Evolutionary conservation across 2,329 filamentous ascomycete genomes (phyloP).

Genomic region (Ceratocystis variospora): DNA sequence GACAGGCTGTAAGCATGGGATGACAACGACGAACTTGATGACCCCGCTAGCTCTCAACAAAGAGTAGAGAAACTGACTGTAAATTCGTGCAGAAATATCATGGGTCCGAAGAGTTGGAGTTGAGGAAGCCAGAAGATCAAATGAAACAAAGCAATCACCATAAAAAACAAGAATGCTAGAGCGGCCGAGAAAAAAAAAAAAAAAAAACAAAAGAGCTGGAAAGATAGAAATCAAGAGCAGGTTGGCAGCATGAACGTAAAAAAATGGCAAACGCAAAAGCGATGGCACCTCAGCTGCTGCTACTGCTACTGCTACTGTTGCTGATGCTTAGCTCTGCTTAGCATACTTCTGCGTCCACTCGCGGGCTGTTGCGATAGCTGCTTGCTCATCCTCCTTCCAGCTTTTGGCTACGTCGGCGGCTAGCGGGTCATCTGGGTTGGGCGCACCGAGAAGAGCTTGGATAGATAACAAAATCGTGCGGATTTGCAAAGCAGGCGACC

Average conservation of each 20-base stretch:
- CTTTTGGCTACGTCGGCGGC: slow-evolving; percentile 94
- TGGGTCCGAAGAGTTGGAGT: not conserved
- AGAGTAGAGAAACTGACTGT: not conserved
- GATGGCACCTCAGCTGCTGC: not conserved
- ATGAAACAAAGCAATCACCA: not conserved
- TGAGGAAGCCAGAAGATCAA: not conserved
- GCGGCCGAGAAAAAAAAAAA: not conserved
- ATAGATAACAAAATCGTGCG: slow-evolving; percentile 97
- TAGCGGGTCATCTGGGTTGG: slow-evolving; percentile 95
- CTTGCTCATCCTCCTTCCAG: slow-evolving; percentile 93
- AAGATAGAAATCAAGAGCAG: not conserved
- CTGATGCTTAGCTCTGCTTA: slow-evolving; percentile 14
- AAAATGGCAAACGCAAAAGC: not conserved
- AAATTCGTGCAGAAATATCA: not conserved
- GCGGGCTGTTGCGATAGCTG: slow-evolving; percentile 78
- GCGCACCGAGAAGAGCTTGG: slow-evolving; percentile 86
- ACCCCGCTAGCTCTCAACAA: not conserved
- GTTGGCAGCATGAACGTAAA: not conserved
- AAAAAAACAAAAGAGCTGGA: not conserved
- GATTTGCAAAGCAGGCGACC: slow-evolving; percentile 95
- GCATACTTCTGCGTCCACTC: slow-evolving; percentile 87
- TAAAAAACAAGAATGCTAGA: slow-evolving; percentile 1
- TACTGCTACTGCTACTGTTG: not conserved
- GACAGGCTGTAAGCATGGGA: not conserved
- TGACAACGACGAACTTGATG: too few relatives aligned